Base-by-base conservation (phyloP, 371 early-diverging fungal species). In the Smittium mucronatum region DNA sequence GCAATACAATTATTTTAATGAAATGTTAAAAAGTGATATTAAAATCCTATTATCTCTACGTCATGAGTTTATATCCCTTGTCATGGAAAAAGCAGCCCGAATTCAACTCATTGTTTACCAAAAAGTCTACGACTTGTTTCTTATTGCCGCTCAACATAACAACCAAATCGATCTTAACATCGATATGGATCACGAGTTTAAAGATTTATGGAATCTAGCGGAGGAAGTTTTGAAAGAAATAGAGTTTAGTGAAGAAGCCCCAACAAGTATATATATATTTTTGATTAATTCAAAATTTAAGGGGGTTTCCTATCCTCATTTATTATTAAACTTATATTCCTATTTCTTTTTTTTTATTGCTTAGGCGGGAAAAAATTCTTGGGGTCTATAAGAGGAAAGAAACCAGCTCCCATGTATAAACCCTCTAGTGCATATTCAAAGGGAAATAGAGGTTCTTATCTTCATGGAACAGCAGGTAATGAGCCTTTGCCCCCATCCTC, bases 1-100 rank as follows among this genome's bases (percentile, higher is more conserved):
- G 57, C 84, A 85, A 70, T 87, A 80, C 79, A 82, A 79, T 73
- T 76, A 79, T 73, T 76, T 81, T 72, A 83, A 86, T 78, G 78
- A 80, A 67, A 78, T 78, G 70, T 72, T 87, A 63, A 84, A 83
- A 71, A 75, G 74, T 16, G 80, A 86, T 70, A 73, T 87, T 29
- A 78, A 80, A 35, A 70, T 75, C 67, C 75, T 87, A 33, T 76
- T 85, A 63, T 72, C 68, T n/a, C 72, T 84, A 67, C 75, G 81
- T 33, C 71, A 79, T 65, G 74, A 79, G 57, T 84, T 86, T 67
- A 81, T 85, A 60, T 84, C 84, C 60, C 85, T 85, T 2, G 83
- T 85, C 64, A 81, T 85, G 70, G 73, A 80, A 68, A 80, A 81
- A 60, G 78, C 86, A 68, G 85, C 81, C 76, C 77, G 78, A 72